Percentiles rank a stretch among this genome's conserved stretches.
phyloP scores from a whole-genome alignment of 78 protist species.

The Planoprotostelium fungivorum region DNA sequence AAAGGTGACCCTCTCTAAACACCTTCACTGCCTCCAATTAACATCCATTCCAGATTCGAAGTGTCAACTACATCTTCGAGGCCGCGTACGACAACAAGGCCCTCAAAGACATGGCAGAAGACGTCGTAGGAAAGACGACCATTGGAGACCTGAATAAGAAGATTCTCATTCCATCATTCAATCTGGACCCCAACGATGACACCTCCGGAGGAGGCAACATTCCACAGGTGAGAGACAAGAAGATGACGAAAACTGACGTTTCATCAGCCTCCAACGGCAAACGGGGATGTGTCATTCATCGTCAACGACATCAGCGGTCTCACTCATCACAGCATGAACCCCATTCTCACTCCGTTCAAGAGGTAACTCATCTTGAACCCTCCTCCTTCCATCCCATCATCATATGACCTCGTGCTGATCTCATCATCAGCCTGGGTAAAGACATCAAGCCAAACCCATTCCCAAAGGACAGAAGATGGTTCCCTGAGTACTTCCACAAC shows the following conservation, averaged over 20 bases:
- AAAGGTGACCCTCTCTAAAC: neutral
- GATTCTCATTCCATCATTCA: conserved; percentile 48
- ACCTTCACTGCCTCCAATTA: no score
- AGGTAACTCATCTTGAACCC: neutral
- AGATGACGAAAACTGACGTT: no score
- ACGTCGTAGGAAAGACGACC: neutral
- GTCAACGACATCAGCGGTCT: neutral
- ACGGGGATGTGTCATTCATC: neutral
- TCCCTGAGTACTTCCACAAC: conserved; percentile 53
- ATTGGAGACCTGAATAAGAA: conserved; percentile 28
- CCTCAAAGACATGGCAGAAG: neutral
- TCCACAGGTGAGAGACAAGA: neutral
- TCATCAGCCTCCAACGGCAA: neutral
- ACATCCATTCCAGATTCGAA: neutral
- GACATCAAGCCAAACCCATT: neutral
- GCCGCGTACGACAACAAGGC: neutral
- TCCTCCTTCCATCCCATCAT: neutral
- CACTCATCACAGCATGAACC: neutral
- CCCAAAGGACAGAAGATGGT: conserved; percentile 34
- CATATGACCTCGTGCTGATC: neutral
- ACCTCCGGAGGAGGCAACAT: neutral
- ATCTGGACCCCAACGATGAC: conserved; percentile 19
- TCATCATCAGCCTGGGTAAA: neutral
- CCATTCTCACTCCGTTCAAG: neutral
- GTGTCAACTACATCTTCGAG: conserved; percentile 1